Evolutionary conservation across 129 eudicot species (phyloP).

Genomic region (Escallonia rubra): DNA sequence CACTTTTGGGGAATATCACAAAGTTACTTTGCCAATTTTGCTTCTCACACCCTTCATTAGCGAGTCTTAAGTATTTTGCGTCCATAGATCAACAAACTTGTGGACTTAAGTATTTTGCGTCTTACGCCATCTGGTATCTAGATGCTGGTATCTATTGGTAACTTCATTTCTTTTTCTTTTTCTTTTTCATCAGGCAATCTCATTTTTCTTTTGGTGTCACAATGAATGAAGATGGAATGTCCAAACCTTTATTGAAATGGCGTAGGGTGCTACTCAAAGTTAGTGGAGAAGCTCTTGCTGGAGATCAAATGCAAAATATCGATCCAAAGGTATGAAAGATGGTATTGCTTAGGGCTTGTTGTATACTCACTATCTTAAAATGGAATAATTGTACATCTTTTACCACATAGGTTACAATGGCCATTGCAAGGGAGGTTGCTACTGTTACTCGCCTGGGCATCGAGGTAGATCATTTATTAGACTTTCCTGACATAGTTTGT

Average conservation of each 20-base stretch:
- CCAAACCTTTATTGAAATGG: constrained; percentile 59
- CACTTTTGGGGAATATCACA: neutral
- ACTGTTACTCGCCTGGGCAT: constrained; percentile 88
- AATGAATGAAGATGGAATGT: constrained; percentile 44
- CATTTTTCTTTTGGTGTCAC: constrained; percentile 39
- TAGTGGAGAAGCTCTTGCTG: constrained; percentile 97
- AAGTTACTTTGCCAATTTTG: neutral
- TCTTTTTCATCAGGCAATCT: constrained; percentile 22
- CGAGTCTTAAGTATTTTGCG: too few species aligned
- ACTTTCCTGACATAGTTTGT: neutral
- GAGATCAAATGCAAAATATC: constrained; percentile 76
- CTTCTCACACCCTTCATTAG: neutral
- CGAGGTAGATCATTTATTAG: constrained; percentile 45
- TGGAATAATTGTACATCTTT: constrained; percentile 11
- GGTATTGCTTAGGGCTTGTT: neutral
- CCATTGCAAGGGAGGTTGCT: constrained; percentile 98
- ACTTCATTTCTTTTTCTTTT: neutral
- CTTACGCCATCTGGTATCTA: neutral
- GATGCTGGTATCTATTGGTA: neutral
- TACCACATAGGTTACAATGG: constrained; percentile 66
- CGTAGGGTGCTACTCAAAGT: constrained; percentile 95
- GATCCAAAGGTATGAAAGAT: constrained; percentile 74
- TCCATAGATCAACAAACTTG: too few species aligned
- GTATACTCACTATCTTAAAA: neutral
- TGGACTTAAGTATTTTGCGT: too few species aligned